Evolutionary conservation across 2,329 filamentous ascomycete genomes (phyloP), one percentile per base, ranked within the genome.

Genomic region (Ascochyta fabae): DNA sequence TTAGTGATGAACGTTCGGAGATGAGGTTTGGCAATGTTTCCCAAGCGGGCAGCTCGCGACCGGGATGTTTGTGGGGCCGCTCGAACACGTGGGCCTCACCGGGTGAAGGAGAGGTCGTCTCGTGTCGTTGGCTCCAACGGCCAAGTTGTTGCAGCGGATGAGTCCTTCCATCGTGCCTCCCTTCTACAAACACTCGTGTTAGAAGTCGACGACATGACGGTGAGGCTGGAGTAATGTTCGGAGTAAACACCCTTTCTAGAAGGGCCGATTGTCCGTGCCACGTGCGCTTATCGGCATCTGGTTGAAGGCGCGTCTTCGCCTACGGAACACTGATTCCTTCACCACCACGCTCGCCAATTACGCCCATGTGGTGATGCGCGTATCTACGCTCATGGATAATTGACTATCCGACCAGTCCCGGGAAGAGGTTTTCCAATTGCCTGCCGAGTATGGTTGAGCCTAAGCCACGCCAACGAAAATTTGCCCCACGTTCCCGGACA

Each of bases 401-500:
- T 56, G 53, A 56, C 53, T 56, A 51, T 47, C 53, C 47, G 53
- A 56, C 43, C 53, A 48, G 40, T 48, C 23, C 43, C 47, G 47
- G 53, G 13, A 47, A 26, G 19, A 50, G 47, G 42, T 27, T 40
- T 43, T 56, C 36, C 53, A 47, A 40, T 42, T 56, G 42, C 47
- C 53, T 51, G 53, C 61, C 47, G 59, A 69, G 36, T 61, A 74
- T 72, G 71, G 69, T 60, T 64, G 70, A 74, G 34, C 43, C 62
- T 35, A 69, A 67, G 46, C 65, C 70, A 16, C 67, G 72, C 40
- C 71, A 75, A 50, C 66, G 72, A 46, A 74, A 70, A 61, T 75
- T 74, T 58, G 72, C 71, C 42, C 71, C 72, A 48, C 66, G 72
- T n/a, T 72, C 69, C 15, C 62, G 72, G 39, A 69, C 71, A 55